phyloP scores from a whole-genome alignment of 768 basidiomycete species.

The Suillus luteus region DNA sequence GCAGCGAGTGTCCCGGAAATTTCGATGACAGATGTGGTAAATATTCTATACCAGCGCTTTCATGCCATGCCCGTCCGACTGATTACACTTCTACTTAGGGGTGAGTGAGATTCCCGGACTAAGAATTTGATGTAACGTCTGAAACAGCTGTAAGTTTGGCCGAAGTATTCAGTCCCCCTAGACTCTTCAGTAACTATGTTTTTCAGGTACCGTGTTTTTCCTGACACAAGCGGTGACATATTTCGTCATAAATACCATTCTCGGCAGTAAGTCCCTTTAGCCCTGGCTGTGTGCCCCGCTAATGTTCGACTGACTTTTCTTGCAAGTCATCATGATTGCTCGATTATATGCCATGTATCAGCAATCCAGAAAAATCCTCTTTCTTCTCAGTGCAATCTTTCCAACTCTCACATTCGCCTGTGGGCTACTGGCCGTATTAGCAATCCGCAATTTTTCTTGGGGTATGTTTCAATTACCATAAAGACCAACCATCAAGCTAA shows the following conservation, averaged over 20 bases:
- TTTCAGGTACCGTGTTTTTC: background rate
- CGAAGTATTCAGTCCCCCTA: background rate
- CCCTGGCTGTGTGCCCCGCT: background rate
- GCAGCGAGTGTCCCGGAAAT: background rate
- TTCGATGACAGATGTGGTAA: background rate
- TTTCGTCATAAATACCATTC: background rate
- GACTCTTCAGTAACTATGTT: background rate
- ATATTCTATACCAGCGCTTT: background rate
- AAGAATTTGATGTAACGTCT: background rate
- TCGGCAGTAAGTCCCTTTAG: background rate
- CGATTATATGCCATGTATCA: background rate
- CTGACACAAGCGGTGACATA: background rate
- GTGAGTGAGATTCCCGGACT: background rate
- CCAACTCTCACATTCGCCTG: background rate
- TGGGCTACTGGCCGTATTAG: background rate
- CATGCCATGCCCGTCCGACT: background rate
- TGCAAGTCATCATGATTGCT: background rate
- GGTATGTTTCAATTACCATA: background rate
- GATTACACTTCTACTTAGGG: background rate
- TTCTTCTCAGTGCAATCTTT: background rate
- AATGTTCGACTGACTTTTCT: background rate
- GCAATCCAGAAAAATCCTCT: background rate
- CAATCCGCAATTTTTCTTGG: background rate
- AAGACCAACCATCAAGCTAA: background rate
- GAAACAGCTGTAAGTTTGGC: background rate